Percentiles rank a stretch among this genome's conserved stretches.
These are phyloP conservation scores for Fusarium ambrosium DNA, from an alignment of 2,329 filamentous ascomycete genomes.

Conservation along the genomic window DNA sequence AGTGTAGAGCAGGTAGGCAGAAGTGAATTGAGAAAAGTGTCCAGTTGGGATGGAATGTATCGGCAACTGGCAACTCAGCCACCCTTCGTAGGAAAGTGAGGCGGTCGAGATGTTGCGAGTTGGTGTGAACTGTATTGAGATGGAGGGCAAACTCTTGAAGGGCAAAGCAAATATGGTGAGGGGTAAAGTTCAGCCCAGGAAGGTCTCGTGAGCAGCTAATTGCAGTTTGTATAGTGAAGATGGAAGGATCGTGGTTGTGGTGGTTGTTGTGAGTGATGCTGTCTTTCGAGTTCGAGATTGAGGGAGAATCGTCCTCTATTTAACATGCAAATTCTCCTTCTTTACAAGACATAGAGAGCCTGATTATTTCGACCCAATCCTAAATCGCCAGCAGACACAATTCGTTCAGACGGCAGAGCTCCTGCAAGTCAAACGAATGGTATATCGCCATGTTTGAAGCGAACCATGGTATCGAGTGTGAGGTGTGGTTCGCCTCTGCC, in stretches of 20 bases:
- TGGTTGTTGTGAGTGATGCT: constrained; percentile 6
- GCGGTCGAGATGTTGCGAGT: constrained; percentile 34
- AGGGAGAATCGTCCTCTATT: constrained; percentile 29
- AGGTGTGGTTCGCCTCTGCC: constrained; percentile 28
- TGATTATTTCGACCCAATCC: neutral
- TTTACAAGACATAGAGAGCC: constrained; percentile 7
- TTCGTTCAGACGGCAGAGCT: neutral
- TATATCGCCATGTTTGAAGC: constrained; percentile 6
- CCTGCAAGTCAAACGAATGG: constrained; percentile 22
- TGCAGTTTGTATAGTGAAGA: constrained; percentile 8
- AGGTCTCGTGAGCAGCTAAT: constrained; percentile 11
- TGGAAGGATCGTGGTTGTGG: neutral
- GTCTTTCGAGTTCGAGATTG: neutral
- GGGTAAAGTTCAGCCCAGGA: constrained; percentile 13
- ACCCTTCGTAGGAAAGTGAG: constrained; percentile 27
- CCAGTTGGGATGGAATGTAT: neutral
- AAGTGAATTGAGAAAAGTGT: neutral
- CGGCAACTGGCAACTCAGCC: neutral
- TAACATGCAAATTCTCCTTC: constrained; percentile 17
- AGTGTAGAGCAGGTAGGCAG: neutral
- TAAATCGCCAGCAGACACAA: neutral
- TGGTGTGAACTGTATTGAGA: constrained; percentile 28
- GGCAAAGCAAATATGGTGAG: constrained; percentile 17
- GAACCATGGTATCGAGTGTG: constrained; percentile 6
- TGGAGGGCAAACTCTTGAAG: constrained; percentile 30